Evolutionary conservation across 192 early-diverging fungal species (phyloP), one percentile per base, ranked within the genome.

Genomic region (Coemansia reversa): DNA sequence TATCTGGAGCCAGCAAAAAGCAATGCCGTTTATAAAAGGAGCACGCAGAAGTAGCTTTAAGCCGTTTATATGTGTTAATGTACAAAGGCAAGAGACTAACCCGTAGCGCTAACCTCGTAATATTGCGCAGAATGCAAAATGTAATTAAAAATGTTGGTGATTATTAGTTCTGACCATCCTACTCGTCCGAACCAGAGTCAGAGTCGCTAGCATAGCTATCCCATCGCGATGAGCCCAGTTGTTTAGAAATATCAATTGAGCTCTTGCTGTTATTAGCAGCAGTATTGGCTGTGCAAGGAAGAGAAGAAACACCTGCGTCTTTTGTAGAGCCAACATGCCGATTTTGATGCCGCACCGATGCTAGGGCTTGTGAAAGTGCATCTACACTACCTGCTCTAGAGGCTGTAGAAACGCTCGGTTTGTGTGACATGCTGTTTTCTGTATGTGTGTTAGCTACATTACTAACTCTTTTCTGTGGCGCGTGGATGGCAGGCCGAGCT

Each of bases 1-100:
- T 89, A 84, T 55, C 52, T 87, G 19, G 60, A 55, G 18, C 6
- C 24, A 60, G 45, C 51, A 65, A 53, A 58, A 55, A 63, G 56
- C 6, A 54, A 39, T 39, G 35, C 35, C 9, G 12, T 11, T 11
- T 11, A 39, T 6, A 39, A 11, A 39, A 39, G 8, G 35, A 39
- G 35, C 9, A 39, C 35, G 7, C 35, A 11, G 35, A 39, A 39
- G 35, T 39, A 39, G 4, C 2, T 39, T 39, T 39, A 39, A 11
- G 12, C 35, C 35, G 35, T 39, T 39, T 39, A 39, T 11, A 3
- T 39, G 35, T 11, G 35, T 39, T 39, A 39, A 11, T 39, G 35
- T 39, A 39, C 35, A 39, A 39, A 39, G 35, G 35, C 12, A 39
- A 11, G 9, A 39, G 35, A 11, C 5, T 2, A 39, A 3, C 35